A percentile compares a stretch with the other conserved stretches of the same genome.
Conservation (phyloP, 768 basidiomycete species). For the Mycena rebaudengoi region DNA sequence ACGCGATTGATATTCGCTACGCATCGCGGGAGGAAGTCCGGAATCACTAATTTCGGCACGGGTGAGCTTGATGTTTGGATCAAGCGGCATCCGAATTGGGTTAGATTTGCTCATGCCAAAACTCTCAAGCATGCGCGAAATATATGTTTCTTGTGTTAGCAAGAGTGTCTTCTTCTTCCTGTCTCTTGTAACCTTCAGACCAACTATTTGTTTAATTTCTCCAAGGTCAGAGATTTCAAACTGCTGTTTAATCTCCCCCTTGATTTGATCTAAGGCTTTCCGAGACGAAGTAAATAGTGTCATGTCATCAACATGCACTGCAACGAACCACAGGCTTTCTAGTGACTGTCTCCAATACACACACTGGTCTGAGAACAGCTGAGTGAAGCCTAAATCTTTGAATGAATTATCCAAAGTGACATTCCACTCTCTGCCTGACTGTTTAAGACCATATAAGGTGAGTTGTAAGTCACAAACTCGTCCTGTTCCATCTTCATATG, state of each 20-base stretch:
- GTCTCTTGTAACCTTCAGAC: not conserved
- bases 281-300: slow-evolving; percentile 23
- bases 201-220: no score
- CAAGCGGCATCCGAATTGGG: no score
- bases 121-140: no score
- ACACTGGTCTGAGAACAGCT: slow-evolving; percentile 29
- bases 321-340: not conserved
- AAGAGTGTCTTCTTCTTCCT: no score
- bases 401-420: slow-evolving; percentile 23
- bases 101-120: no score
- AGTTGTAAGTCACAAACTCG: slow-evolving; percentile 5
- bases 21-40: no score
- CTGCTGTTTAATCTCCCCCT: not conserved
- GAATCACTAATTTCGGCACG: no score
- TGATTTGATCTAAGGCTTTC: not conserved
- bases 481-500: slow-evolving; percentile 24
- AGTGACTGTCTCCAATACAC: slow-evolving; percentile 8
- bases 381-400: slow-evolving; percentile 15
- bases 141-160: no score
- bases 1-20: no score
- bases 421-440: slow-evolving; percentile 13
- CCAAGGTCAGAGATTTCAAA: no score
- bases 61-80: no score
- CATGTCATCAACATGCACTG: no score
- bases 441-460: slow-evolving; percentile 40